Evolutionary conservation across 1,139 yeast species (phyloP), one percentile per base, ranked within the genome.

Genomic region (Arxiozyma bovina): DNA sequence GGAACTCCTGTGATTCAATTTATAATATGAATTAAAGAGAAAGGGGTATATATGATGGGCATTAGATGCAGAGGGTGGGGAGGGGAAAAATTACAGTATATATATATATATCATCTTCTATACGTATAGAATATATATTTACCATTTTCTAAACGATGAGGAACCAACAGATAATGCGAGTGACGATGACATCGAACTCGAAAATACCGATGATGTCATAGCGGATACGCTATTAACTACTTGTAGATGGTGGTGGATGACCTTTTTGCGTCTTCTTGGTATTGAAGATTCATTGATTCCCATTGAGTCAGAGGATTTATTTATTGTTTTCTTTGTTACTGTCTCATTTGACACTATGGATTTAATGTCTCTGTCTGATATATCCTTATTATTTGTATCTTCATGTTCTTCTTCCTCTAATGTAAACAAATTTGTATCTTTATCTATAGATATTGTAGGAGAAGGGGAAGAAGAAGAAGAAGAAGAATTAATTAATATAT

Each of bases 91-190:
- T 4, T 15, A 34, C 40, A 15, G 3, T 12, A 30, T 25, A 30
- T 30, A 34, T 34, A 34, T 34, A 2, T 34, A 34, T 34, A 12
- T 15, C 17, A 3, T 15, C n/a, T n/a, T 34, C 17, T 34, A 34
- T 34, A 34, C 40, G 2, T 34, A 15, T 34, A 27, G 6, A 23
- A 8, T 27, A 1, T n/a, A 9, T 27, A 34, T 17, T 45, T 21
- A 48, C 51, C 54, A 48, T 48, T 44, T 52, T 41, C 54, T 52
- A 23, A 43, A 48, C 15, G 55, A 50, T 34, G 53, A 41, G 8
- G 55, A 53, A 7, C 55, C 55, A 21, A 23, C 47, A 8, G 55
- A 53, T n/a, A 52, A 52, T n/a, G 51, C 45, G n/a, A 47, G 34
- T 5, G 53, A 53, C 4, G 55, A 47, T 7, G 55, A 44, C 21